Evolutionary conservation across 805 yeast genomes (phyloP).

Genomic region (Teunomyces gatunensis): DNA sequence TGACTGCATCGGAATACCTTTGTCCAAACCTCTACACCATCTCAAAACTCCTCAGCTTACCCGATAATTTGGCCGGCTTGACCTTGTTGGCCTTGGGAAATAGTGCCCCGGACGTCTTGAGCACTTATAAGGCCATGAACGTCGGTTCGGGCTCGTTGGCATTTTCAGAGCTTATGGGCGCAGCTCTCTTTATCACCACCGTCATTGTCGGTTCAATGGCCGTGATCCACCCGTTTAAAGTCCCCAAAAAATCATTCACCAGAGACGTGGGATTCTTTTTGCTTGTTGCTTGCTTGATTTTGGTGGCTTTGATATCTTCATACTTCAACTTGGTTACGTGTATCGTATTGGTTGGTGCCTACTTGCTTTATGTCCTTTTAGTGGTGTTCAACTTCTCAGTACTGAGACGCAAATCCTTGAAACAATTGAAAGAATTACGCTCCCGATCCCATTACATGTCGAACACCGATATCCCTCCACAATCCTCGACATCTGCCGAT

Average conservation of each 20-base stretch:
- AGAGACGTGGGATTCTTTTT: conserved; percentile 63
- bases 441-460: conserved; percentile 18
- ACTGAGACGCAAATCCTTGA: conserved; percentile 12
- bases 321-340: conserved; percentile 56
- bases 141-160: conserved; percentile 75
- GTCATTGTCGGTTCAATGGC: conserved; percentile 81
- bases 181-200: conserved; percentile 77
- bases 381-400: conserved; percentile 26
- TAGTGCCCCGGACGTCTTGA: conserved; percentile 85
- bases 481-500: neutral
- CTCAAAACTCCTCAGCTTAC: conserved; percentile 57
- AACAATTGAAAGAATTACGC: conserved; percentile 17
- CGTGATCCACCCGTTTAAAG: conserved; percentile 59
- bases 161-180: conserved; percentile 87
- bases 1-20: conserved; percentile 77
- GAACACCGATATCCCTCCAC: neutral
- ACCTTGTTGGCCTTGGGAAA: conserved; percentile 89
- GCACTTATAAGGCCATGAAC: conserved; percentile 79
- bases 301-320: conserved; percentile 56
- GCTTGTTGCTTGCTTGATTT: conserved; percentile 45
- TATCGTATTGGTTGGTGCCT: conserved; percentile 51
- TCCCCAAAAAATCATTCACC: conserved; percentile 50
- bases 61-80: conserved; percentile 80
- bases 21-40: conserved; percentile 75
- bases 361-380: conserved; percentile 54